Evolutionary conservation across 768 basidiomycete species (phyloP), one percentile per base, ranked within the genome.

Genomic region (Trametes coccinea): DNA sequence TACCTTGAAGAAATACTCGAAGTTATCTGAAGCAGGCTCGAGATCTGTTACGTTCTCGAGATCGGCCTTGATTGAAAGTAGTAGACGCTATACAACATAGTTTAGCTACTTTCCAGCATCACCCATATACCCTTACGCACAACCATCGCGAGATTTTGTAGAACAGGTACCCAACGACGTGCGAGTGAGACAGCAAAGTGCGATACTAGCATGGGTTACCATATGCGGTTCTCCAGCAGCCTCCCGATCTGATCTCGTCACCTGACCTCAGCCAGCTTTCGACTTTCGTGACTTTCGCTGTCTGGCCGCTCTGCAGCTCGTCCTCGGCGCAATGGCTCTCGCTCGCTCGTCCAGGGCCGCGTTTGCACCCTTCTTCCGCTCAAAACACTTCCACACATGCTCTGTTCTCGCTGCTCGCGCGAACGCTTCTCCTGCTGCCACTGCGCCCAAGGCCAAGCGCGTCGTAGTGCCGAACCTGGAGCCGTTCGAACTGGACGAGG

Each of bases 1-100:
- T 52, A 90, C 91, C 78, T 88, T 72, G 78, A 94, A 93, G 78
- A 89, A 88, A 72, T 84, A 94, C 59, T 92, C 88, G 66, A 89
- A 94, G 64, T 86, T 82, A 33, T 85, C 79, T 3, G 78, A 73
- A n/a, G 82, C 80, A 33, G 92, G 92, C 52, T 76, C 75, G 31
- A 94, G 76, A 66, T 84, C 77, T 8, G 90, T 89, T 61, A 93
- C 85, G 65, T 89, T 88, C 71, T 93, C 90, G 46, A 94, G 80
- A 3, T 90, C 88, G 10, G 92, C 92, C 74, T 86, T 86, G 72
- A 91, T 89, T 48, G 85, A 87, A 33, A 90, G 76, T 62, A 79
- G 77, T 13, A 91, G 78, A 59, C 76, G 81, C 88, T 88, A n/a
- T 34, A 33, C 66, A 31, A 57, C 31, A 31, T 17, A 22, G 14